phyloP scores from a whole-genome alignment of 352 stramenopile genomes.

The Phytophthora melonis region DNA sequence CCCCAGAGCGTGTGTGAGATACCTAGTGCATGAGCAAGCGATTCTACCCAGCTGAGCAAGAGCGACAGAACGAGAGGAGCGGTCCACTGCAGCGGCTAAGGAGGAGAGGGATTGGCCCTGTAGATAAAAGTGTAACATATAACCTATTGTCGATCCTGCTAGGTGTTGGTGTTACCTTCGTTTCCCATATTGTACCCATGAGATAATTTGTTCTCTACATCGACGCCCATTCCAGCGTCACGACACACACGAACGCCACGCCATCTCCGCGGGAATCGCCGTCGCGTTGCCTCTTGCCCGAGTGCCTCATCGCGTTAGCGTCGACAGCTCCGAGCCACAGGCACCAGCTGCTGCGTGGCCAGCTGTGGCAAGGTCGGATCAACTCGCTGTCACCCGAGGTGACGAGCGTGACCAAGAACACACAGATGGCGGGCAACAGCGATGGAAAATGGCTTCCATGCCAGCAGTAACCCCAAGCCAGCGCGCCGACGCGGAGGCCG shows the following conservation, averaged over 20 bases:
- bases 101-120: slow-evolving; percentile 30
- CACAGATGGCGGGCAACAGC: slow-evolving; percentile 39
- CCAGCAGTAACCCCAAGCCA: slow-evolving; percentile 11
- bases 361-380: slow-evolving; percentile 46
- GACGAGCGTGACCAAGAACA: slow-evolving; percentile 20
- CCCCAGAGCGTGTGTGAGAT: slow-evolving; percentile 23
- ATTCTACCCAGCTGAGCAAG: slow-evolving; percentile 28
- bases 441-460: slow-evolving; percentile 12
- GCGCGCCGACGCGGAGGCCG: slow-evolving; percentile 4
- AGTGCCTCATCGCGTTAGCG: slow-evolving; percentile 37
- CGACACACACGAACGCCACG: no score
- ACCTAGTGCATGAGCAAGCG: slow-evolving; percentile 27
- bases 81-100: slow-evolving; percentile 28
- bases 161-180: not conserved
- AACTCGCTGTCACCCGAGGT: slow-evolving; percentile 15
- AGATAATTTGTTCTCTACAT: no score
- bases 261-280: slow-evolving; percentile 5
- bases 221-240: no score
- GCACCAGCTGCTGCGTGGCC: slow-evolving; percentile 33
- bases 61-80: slow-evolving; percentile 6
- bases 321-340: slow-evolving; percentile 25
- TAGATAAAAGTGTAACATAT: slow-evolving; percentile 67
- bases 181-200: no score
- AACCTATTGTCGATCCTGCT: slow-evolving; percentile 52
- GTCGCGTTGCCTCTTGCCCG: no score